Percentiles rank a stretch among this genome's conserved stretches.
Conservation (phyloP, 2,329 filamentous ascomycete species). For the Aureobasidium lini region DNA sequence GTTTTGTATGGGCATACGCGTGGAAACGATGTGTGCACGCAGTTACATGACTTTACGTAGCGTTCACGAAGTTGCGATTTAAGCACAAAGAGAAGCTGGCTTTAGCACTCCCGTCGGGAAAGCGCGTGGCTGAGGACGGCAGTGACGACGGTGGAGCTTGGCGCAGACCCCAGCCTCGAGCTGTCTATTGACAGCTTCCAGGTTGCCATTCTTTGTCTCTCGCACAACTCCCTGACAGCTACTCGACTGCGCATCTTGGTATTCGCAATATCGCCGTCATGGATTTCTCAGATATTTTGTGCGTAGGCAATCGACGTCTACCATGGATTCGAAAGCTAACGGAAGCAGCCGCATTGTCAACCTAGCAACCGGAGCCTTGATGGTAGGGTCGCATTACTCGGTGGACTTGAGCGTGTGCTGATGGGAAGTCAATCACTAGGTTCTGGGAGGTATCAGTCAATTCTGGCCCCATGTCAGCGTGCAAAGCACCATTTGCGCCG, state of each 20-base stretch:
- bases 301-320: slow-evolving; percentile 18
- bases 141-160: slow-evolving; percentile 7
- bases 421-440: neutral
- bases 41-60: too few species aligned
- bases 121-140: neutral
- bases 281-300: slow-evolving; percentile 93
- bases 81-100: too few species aligned
- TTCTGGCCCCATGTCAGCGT: slow-evolving; percentile 53
- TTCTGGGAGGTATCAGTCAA: slow-evolving; percentile 67
- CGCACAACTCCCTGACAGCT: neutral
- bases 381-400: neutral
- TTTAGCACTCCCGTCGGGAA: neutral
- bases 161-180: neutral
- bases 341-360: slow-evolving; percentile 79
- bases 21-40: too few species aligned
- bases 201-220: slow-evolving; percentile 1
- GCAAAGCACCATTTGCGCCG: slow-evolving; percentile 69
- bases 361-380: slow-evolving; percentile 39
- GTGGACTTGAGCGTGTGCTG: neutral
- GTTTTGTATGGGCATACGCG: too few species aligned
- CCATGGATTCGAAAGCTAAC: neutral
- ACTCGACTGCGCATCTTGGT: neutral
- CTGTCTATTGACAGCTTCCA: slow-evolving; percentile 4
- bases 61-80: too few species aligned
- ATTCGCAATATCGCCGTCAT: slow-evolving; percentile 43